Conservation (phyloP, 345 rosid genomes). For the Salix arbutifolia region DNA sequence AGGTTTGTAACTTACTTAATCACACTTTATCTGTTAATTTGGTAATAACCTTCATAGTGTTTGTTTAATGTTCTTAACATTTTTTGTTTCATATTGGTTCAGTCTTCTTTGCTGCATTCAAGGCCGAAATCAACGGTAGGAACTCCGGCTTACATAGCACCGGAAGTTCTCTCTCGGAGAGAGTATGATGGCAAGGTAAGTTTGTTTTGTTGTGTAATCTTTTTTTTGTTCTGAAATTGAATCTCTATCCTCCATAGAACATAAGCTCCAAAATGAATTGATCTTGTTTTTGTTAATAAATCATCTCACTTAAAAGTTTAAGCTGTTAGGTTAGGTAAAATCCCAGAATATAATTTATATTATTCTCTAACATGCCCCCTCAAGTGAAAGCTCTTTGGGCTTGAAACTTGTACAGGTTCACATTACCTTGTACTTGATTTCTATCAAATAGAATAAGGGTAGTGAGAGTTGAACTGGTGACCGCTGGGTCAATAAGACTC, state of each 20-base stretch:
- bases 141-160: conserved; percentile 93
- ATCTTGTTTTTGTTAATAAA: too few relatives aligned
- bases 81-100: not conserved
- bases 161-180: conserved; percentile 79
- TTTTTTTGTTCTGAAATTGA: not conserved
- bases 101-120: conserved; percentile 88
- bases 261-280: not conserved
- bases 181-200: conserved; percentile 82
- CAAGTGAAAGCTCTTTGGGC: too few relatives aligned
- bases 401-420: too few relatives aligned
- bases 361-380: too few relatives aligned
- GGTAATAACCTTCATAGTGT: not conserved
- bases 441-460: too few relatives aligned
- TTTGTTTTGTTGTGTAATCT: not conserved
- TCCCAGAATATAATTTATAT: too few relatives aligned
- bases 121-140: conserved; percentile 94
- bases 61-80: not conserved
- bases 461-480: too few relatives aligned
- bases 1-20: conserved; percentile 35
- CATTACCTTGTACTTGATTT: too few relatives aligned
- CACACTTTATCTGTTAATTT: not conserved
- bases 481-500: too few relatives aligned
- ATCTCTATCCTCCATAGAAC: not conserved
- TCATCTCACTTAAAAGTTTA: too few relatives aligned
- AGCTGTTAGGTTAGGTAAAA: too few relatives aligned